Conservation (phyloP, 1,139 yeast genomes). For the Yamadazyma jaroonii region DNA sequence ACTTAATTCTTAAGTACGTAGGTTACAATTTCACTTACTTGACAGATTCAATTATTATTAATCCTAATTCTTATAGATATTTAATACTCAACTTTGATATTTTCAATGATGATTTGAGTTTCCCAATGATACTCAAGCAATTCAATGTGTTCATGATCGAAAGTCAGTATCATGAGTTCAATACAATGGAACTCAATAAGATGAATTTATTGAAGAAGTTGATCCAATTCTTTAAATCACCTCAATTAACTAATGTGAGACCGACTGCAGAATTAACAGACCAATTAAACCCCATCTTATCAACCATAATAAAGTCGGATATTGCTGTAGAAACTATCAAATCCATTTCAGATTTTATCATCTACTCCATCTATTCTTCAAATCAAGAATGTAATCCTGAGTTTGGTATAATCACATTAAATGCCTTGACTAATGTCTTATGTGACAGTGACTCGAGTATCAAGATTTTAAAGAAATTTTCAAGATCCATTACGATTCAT, state of each 20-base stretch:
- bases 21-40: conserved; percentile 26
- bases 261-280: conserved; percentile 14
- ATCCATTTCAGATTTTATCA: conserved; percentile 32
- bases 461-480: conserved; percentile 44
- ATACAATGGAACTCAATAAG: conserved; percentile 47
- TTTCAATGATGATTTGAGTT: conserved; percentile 37
- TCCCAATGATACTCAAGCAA: conserved; percentile 54
- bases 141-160: conserved; percentile 51
- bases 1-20: conserved; percentile 21
- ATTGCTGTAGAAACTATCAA: conserved; percentile 38
- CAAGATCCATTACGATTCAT: conserved; percentile 59
- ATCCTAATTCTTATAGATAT: conserved; percentile 27
- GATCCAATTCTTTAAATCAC: conserved; percentile 47
- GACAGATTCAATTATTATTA: conserved; percentile 28
- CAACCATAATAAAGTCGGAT: conserved; percentile 26
- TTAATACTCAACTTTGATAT: conserved; percentile 36
- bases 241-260: conserved; percentile 13
- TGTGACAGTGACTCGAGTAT: conserved; percentile 33
- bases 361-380: conserved; percentile 31
- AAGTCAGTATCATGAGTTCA: conserved; percentile 49
- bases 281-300: conserved; percentile 21
- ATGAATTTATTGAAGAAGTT: conserved; percentile 54
- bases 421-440: conserved; percentile 28
- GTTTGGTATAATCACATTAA: conserved; percentile 28
- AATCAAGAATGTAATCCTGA: conserved; percentile 24